Conservation (phyloP, 2,329 filamentous ascomycete species). For the Ceratocystis albifundus region DNA sequence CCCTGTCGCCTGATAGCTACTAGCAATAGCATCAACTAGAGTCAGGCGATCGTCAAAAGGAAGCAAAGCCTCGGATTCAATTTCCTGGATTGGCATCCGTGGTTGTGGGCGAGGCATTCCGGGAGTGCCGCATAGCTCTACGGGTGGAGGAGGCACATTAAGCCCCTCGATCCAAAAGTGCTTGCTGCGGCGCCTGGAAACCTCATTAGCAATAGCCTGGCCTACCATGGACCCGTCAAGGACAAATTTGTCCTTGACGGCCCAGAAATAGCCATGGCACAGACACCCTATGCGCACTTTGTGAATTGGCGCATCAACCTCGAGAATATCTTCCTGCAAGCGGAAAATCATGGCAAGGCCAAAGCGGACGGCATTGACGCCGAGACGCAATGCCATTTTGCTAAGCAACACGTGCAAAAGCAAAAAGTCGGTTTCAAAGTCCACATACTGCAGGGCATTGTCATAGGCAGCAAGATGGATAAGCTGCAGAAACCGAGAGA, state of each 20-base stretch:
- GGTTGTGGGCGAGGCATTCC: conserved; percentile 36
- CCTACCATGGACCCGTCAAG: conserved; percentile 61
- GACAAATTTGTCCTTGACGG: conserved; percentile 62
- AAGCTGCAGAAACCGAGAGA: conserved; percentile 65
- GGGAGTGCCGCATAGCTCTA: conserved; percentile 50
- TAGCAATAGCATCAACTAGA: conserved; percentile 63
- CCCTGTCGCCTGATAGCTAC: conserved; percentile 53
- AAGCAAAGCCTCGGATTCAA: conserved; percentile 53
- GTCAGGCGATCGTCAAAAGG: conserved; percentile 64
- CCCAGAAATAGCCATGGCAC: conserved; percentile 82
- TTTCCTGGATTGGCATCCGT: conserved; percentile 39
- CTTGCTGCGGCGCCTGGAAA: conserved; percentile 59
- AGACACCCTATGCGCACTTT: conserved; percentile 74
- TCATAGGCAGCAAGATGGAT: conserved; percentile 86
- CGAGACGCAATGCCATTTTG: conserved; percentile 62
- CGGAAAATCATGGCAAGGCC: conserved; percentile 82
- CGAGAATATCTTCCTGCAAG: conserved; percentile 71
- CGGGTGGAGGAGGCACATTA: conserved; percentile 52
- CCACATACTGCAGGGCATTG: conserved; percentile 61
- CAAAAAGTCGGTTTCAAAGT: conserved; percentile 62
- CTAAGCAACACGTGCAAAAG: conserved; percentile 66
- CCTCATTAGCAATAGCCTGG: conserved; percentile 61
- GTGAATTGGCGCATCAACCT: conserved; percentile 51
- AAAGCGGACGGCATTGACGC: conserved; percentile 67
- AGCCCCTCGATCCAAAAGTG: conserved; percentile 70